Conservation (phyloP, 257 asterid genomes). For the Handroanthus guayacan region DNA sequence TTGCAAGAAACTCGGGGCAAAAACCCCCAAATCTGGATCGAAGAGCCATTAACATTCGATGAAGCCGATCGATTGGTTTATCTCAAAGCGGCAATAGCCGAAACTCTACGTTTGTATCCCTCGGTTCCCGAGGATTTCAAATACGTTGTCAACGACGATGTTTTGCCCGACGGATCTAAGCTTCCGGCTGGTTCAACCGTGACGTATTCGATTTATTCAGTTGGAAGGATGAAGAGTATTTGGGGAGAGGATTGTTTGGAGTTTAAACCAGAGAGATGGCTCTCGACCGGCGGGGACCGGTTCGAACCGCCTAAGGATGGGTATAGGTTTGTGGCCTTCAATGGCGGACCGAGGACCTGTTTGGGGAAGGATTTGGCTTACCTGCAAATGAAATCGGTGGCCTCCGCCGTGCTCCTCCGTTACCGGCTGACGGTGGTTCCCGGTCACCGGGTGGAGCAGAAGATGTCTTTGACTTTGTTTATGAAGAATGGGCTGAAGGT, state of each 20-base stretch:
- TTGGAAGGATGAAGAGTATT: conserved; percentile 71
- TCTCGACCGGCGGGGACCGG: conserved; percentile 58
- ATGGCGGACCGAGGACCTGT: conserved; percentile 87
- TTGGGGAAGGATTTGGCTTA: conserved; percentile 90
- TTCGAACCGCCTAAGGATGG: conserved; percentile 72
- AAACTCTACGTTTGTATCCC: conserved; percentile 80
- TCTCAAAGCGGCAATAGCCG: conserved; percentile 76
- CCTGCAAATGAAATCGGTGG: conserved; percentile 89
- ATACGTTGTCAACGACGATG: conserved; percentile 68
- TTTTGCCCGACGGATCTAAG: conserved; percentile 71
- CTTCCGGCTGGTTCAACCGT: conserved; percentile 86
- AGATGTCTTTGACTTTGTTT: conserved; percentile 83
- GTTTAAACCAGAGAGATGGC: conserved; percentile 91
- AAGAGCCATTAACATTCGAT: conserved; percentile 78
- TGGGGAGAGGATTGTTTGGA: conserved; percentile 94
- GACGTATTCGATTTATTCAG: conserved; percentile 80
- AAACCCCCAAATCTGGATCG: conserved; percentile 57
- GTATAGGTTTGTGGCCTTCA: conserved; percentile 75
- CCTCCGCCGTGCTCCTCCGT: conserved; percentile 78
- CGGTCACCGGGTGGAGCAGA: conserved; percentile 86
- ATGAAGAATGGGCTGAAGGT: conserved; percentile 78
- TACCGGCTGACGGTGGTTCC: conserved; percentile 66
- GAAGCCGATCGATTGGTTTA: conserved; percentile 77
- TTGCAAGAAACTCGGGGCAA: conserved; percentile 57
- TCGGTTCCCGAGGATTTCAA: conserved; percentile 88